phyloP scores from a whole-genome alignment of 2,329 filamentous ascomycete genomes.

The Neonectria ditissima region DNA sequence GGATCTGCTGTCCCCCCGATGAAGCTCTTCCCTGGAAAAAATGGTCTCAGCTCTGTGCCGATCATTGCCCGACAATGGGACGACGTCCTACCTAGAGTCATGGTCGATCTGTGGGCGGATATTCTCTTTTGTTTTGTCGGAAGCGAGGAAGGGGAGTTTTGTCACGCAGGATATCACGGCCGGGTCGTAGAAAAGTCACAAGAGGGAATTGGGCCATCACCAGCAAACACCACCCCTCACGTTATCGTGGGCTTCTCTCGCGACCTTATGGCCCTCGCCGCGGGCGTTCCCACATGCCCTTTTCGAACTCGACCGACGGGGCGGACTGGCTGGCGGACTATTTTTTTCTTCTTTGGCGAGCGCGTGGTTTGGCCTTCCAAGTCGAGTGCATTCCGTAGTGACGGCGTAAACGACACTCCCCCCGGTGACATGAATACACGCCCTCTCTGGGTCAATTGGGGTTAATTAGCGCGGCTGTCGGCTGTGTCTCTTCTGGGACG shows the following conservation, averaged over 20 bases:
- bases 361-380: slow-evolving; percentile 18
- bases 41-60: slow-evolving; percentile 17
- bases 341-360: slow-evolving; percentile 4
- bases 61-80: background rate
- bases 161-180: background rate
- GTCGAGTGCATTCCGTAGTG: too few relatives aligned
- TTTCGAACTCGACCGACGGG: slow-evolving; percentile 19
- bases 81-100: slow-evolving; percentile 37
- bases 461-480: slow-evolving; percentile 15
- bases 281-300: slow-evolving; percentile 27
- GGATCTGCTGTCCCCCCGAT: too few relatives aligned
- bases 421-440: slow-evolving; percentile 5
- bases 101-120: slow-evolving; percentile 10
- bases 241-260: slow-evolving; percentile 11
- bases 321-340: slow-evolving; percentile 1
- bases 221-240: slow-evolving; percentile 8
- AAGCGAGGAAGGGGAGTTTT: background rate
- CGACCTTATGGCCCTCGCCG: slow-evolving; percentile 8
- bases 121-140: background rate
- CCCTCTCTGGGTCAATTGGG: slow-evolving; percentile 5
- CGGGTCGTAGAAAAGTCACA: slow-evolving; percentile 2
- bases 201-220: slow-evolving; percentile 15
- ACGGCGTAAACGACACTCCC: too few relatives aligned
- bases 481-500: background rate
- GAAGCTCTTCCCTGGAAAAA: slow-evolving; percentile 40